Percentiles rank a stretch among this genome's conserved stretches.
These are phyloP conservation scores for Globisporangium uncinulatum DNA, from an alignment of 352 stramenopile species.

Conservation along the genomic window DNA sequence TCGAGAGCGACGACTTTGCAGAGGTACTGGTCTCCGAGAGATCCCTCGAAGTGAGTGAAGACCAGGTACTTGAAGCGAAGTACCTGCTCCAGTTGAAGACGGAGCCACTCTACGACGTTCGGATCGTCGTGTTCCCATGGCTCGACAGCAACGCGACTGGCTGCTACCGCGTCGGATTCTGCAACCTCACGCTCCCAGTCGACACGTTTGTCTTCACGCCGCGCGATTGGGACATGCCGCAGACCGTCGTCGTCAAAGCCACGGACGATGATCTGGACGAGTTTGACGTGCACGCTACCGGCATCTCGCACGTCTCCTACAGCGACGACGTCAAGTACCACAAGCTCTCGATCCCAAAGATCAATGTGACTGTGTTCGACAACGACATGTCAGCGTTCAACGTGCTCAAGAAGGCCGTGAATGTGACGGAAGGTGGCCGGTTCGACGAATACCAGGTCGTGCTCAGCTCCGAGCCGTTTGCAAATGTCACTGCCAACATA, in stretches of 20 bases:
- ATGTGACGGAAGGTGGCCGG: constrained; percentile 37
- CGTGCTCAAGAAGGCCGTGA: constrained; percentile 32
- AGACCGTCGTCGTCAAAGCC: constrained; percentile 43
- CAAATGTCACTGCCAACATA: constrained; percentile 47
- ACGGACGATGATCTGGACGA: constrained; percentile 70
- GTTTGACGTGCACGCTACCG: constrained; percentile 50
- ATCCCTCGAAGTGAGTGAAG: constrained; percentile 49
- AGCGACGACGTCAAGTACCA: constrained; percentile 70
- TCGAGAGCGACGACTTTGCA: constrained; percentile 57
- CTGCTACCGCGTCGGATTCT: constrained; percentile 71
- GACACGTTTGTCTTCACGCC: constrained; percentile 57
- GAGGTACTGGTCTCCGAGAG: constrained; percentile 56
- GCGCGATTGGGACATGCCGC: constrained; percentile 53
- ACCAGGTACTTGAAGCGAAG: constrained; percentile 26
- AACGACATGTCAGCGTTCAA: constrained; percentile 56
- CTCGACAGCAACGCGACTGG: constrained; percentile 46
- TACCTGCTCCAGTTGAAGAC: constrained; percentile 56
- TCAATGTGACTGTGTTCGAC: constrained; percentile 52
- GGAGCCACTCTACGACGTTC: constrained; percentile 54
- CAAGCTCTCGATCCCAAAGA: constrained; percentile 44
- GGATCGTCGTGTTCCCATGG: constrained; percentile 60
- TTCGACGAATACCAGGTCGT: constrained; percentile 51
- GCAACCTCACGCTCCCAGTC: constrained; percentile 58
- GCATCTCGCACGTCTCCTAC: constrained; percentile 65
- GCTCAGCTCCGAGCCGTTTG: constrained; percentile 54